These are phyloP conservation scores for Candida tetrigidarum DNA, from an alignment of 1,139 yeast species.

Conservation along the genomic window DNA sequence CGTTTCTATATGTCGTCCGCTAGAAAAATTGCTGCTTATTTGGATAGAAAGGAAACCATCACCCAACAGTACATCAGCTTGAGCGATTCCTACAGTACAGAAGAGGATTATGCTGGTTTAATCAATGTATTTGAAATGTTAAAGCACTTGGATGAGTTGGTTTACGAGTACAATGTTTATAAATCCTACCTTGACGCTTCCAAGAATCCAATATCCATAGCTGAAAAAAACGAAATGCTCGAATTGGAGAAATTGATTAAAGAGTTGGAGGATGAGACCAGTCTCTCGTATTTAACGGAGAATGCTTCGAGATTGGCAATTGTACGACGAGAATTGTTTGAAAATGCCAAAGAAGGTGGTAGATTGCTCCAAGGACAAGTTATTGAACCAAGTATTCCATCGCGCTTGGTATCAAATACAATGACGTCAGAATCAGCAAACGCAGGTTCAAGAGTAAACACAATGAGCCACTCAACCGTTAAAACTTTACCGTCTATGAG, in stretches of 20 bases:
- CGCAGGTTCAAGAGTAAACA: not conserved
- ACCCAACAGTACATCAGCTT: slow-evolving; percentile 21
- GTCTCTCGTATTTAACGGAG: slow-evolving; percentile 25
- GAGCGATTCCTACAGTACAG: slow-evolving; percentile 18
- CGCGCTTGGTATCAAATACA: not conserved
- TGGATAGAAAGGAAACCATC: slow-evolving; percentile 23
- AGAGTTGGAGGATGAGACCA: slow-evolving; percentile 26
- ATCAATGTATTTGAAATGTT: slow-evolving; percentile 22
- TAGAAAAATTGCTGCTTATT: slow-evolving; percentile 24
- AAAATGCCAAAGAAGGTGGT: slow-evolving; percentile 38
- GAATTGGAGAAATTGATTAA: slow-evolving; percentile 18
- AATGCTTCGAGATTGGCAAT: slow-evolving; percentile 28
- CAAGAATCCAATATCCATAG: slow-evolving; percentile 14
- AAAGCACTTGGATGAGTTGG: slow-evolving; percentile 27
- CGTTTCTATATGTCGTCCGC: slow-evolving; percentile 12
- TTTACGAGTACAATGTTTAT: slow-evolving; percentile 27
- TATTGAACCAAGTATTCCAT: not conserved
- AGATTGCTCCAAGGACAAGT: slow-evolving; percentile 20
- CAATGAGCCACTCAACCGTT: not conserved
- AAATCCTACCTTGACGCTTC: slow-evolving; percentile 20
- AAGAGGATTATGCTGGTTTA: slow-evolving; percentile 16
- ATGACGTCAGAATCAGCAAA: not conserved
- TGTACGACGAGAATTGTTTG: slow-evolving; percentile 31
- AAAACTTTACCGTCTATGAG: not conserved
- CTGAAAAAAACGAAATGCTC: slow-evolving; percentile 2